phyloP scores from a whole-genome alignment of 495 filamentous ascomycete species.

The Cetradonia linearis region DNA sequence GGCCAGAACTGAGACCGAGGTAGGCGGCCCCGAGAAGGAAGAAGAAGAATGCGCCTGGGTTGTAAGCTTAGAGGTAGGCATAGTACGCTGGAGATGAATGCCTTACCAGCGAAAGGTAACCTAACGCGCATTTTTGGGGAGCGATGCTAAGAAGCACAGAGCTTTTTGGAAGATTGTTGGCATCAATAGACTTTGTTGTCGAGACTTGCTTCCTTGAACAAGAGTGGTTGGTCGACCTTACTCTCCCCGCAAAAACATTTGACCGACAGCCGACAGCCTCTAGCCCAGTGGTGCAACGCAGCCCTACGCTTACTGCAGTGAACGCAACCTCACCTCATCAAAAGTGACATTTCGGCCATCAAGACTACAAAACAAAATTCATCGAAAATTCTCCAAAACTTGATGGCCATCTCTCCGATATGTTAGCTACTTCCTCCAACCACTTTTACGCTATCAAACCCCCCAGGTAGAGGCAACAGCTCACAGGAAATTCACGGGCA shows the following conservation, averaged over 20 bases:
- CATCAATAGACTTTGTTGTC: neutral
- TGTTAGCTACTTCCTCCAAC: slow-evolving; percentile 11
- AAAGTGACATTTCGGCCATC: slow-evolving; percentile 22
- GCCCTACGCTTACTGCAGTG: slow-evolving; percentile 7
- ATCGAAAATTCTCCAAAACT: slow-evolving; percentile 17
- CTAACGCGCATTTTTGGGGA: slow-evolving; percentile 53
- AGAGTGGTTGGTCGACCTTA: neutral
- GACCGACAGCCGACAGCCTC: neutral
- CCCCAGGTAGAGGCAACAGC: slow-evolving; percentile 1
- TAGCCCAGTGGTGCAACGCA: neutral
- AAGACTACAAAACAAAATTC: neutral
- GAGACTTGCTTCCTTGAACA: neutral
- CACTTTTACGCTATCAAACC: slow-evolving; percentile 18
- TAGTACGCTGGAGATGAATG: slow-evolving; percentile 1
- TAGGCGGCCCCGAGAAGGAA: slow-evolving; percentile 69
- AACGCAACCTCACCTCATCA: neutral
- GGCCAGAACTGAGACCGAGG: slow-evolving; percentile 53
- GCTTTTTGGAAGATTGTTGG: neutral
- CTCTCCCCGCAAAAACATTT: neutral
- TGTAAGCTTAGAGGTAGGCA: slow-evolving; percentile 12
- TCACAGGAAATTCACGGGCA: slow-evolving; percentile 12
- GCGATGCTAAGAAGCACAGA: neutral
- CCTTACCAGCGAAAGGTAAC: slow-evolving; percentile 61
- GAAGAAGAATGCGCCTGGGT: slow-evolving; percentile 62
- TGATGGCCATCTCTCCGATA: slow-evolving; percentile 1